Conservation (phyloP, 2,329 filamentous ascomycete genomes). For the Lachnellula occidentalis region DNA sequence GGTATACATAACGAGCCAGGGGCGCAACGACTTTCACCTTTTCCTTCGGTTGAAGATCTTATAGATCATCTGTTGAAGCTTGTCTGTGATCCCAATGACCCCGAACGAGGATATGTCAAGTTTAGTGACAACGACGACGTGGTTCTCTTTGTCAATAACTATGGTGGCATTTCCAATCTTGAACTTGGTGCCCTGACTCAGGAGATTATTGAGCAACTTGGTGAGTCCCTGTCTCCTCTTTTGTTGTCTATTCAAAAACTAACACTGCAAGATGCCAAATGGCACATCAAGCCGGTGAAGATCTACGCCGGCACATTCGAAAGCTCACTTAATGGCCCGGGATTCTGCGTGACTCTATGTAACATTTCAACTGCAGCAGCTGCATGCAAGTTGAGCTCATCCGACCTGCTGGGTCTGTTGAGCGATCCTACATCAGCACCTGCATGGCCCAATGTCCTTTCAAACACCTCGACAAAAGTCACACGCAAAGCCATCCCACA, state of each 20-base stretch:
- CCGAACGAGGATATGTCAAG: constrained; percentile 43
- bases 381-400: constrained; percentile 19
- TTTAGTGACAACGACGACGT: constrained; percentile 42
- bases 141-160: constrained; percentile 53
- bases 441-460: constrained; percentile 25
- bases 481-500: constrained; percentile 1
- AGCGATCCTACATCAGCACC: constrained; percentile 44
- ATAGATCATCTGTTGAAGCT: constrained; percentile 42
- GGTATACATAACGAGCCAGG: constrained; percentile 61
- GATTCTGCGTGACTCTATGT: constrained; percentile 50
- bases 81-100: constrained; percentile 41
- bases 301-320: constrained; percentile 45
- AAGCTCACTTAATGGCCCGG: constrained; percentile 49
- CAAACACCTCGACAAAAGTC: constrained; percentile 21
- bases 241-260: not conserved
- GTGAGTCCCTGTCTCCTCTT: not conserved
- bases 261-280: constrained; percentile 33
- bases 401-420: constrained; percentile 42
- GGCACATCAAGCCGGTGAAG: constrained; percentile 42
- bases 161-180: constrained; percentile 52
- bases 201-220: constrained; percentile 36
- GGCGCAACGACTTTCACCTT: constrained; percentile 42
- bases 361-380: constrained; percentile 39
- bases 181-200: constrained; percentile 49
- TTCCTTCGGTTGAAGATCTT: constrained; percentile 44